A percentile compares a stretch with the other conserved stretches of the same genome.
phyloP scores from a whole-genome alignment of 345 rosid species.

The Erysimum cheiranthoides region DNA sequence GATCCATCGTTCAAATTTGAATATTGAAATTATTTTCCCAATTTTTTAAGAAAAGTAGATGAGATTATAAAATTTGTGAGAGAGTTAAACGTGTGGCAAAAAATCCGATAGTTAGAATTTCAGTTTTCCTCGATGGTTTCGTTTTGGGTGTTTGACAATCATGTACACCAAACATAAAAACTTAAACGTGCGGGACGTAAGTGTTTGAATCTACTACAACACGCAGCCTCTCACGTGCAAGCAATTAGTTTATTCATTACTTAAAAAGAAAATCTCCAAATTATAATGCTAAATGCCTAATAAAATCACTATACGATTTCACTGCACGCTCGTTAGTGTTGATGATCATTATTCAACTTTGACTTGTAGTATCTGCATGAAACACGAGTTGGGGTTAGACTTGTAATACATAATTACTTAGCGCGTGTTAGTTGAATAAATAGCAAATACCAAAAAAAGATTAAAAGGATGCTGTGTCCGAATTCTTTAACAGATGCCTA shows the following conservation, averaged over 20 bases:
- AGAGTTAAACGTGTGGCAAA: conserved; percentile 13
- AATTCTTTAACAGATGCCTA: conserved; percentile 2
- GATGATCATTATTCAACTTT: conserved; percentile 11
- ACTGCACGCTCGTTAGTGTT: not conserved
- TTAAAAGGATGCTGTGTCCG: not conserved
- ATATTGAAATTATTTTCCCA: not conserved
- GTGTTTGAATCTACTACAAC: conserved; percentile 24
- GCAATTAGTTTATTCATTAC: not conserved
- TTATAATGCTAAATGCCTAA: not conserved
- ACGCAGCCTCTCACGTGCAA: conserved; percentile 40
- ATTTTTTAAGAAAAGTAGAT: not conserved
- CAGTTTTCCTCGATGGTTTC: not conserved
- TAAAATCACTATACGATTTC: conserved; percentile 5
- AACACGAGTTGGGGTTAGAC: conserved; percentile 19
- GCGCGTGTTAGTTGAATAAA: not conserved
- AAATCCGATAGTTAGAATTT: conserved; percentile 10
- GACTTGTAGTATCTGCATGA: conserved; percentile 26
- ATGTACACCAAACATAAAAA: not conserved
- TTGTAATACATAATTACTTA: not conserved
- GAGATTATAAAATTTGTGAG: not conserved
- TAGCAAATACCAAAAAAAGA: not conserved
- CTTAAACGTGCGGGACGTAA: conserved; percentile 30
- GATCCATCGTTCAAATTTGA: conserved; percentile 7
- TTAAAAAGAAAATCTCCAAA: not conserved
- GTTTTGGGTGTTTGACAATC: conserved; percentile 18